phyloP scores from a whole-genome alignment of 768 basidiomycete species.

The Neoboletus magnificus region DNA sequence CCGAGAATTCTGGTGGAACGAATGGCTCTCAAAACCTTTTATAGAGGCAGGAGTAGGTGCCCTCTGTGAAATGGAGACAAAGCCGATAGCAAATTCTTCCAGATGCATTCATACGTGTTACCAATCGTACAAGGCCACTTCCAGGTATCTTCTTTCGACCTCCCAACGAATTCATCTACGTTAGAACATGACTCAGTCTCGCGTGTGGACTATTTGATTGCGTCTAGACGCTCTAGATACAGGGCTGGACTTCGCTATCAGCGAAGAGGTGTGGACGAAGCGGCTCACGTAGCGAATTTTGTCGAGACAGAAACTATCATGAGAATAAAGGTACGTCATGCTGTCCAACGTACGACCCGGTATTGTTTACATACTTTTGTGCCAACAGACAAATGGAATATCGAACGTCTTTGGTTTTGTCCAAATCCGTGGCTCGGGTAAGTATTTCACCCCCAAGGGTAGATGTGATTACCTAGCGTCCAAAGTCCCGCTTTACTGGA shows the following conservation, averaged over 20 bases:
- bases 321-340: slow-evolving; percentile 62
- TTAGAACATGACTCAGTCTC: slow-evolving; percentile 39
- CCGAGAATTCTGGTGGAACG: slow-evolving; percentile 95
- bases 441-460: background rate
- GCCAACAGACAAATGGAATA: slow-evolving; percentile 62
- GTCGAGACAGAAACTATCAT: slow-evolving; percentile 93
- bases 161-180: slow-evolving; percentile 42
- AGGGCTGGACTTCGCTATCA: slow-evolving; percentile 94
- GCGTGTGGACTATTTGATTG: slow-evolving; percentile 71
- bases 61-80: background rate
- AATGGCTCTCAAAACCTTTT: slow-evolving; percentile 79
- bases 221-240: slow-evolving; percentile 84
- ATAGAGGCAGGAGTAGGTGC: slow-evolving; percentile 76
- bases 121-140: slow-evolving; percentile 95
- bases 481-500: slow-evolving; percentile 90
- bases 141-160: slow-evolving; percentile 65
- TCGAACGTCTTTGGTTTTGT: slow-evolving; percentile 84
- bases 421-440: slow-evolving; percentile 90
- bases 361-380: slow-evolving; percentile 1
- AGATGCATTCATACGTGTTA: slow-evolving; percentile 82
- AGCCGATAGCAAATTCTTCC: background rate
- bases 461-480: slow-evolving; percentile 5
- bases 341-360: background rate
- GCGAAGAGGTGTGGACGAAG: slow-evolving; percentile 89
- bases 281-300: slow-evolving; percentile 92